Evolutionary conservation across 768 basidiomycete genomes (phyloP).

Genomic region (Xerocomellus chrysenteron): DNA sequence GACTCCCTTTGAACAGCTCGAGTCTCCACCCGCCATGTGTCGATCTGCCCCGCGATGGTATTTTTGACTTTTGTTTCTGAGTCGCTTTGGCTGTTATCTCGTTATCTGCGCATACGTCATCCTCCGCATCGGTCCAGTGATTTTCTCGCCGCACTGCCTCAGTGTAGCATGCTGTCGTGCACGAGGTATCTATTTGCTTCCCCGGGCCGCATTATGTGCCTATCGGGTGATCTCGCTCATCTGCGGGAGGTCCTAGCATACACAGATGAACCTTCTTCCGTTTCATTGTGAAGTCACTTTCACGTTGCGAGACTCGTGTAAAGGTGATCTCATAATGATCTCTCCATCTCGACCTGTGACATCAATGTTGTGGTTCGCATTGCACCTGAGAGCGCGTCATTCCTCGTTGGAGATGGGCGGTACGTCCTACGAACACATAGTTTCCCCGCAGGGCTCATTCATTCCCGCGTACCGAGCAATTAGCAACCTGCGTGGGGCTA

Average conservation of each 20-base stretch:
- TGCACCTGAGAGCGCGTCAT: neutral
- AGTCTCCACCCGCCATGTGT: neutral
- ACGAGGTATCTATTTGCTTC: slow-evolving; percentile 22
- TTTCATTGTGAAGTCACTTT: slow-evolving; percentile 12
- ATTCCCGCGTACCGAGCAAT: slow-evolving; percentile 16
- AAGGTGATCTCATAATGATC: slow-evolving; percentile 1
- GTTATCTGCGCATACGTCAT: slow-evolving; percentile 21
- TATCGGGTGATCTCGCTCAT: slow-evolving; percentile 9
- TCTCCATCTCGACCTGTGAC: slow-evolving; percentile 13
- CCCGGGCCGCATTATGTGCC: slow-evolving; percentile 20
- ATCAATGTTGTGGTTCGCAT: slow-evolving; percentile 4
- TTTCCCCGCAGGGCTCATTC: slow-evolving; percentile 14
- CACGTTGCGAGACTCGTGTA: slow-evolving; percentile 13
- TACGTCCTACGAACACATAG: neutral
- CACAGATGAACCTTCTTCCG: neutral
- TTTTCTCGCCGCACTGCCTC: slow-evolving; percentile 21
- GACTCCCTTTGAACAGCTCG: neutral
- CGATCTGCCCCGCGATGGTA: neutral
- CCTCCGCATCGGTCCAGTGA: slow-evolving; percentile 10
- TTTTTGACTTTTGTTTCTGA: neutral
- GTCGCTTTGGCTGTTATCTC: slow-evolving; percentile 11
- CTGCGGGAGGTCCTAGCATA: neutral
- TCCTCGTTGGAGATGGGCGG: neutral
- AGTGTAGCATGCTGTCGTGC: slow-evolving; percentile 11
- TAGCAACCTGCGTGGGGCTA: neutral